Percentiles rank a stretch among this genome's conserved stretches.
Evolutionary conservation across 1,284 basidiomycete genomes (phyloP).

Genomic region (Pyrrhoderma noxium): DNA sequence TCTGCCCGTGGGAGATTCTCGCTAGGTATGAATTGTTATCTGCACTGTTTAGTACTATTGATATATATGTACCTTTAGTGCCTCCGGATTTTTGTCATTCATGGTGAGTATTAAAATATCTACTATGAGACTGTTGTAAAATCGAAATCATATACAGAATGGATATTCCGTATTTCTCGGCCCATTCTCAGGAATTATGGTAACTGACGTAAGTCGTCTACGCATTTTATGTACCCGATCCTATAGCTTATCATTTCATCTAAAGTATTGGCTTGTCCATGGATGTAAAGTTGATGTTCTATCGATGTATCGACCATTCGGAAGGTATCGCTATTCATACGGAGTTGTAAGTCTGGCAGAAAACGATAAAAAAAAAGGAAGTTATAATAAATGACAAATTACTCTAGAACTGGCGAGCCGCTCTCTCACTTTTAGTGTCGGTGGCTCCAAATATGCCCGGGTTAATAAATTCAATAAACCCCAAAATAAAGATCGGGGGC

Average conservation of each 20-base stretch:
- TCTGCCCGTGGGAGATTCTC: slow-evolving; percentile 55
- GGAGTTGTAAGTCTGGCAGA: slow-evolving; percentile 55
- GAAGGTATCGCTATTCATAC: slow-evolving; percentile 55
- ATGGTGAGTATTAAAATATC: slow-evolving; percentile 28
- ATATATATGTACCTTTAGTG: slow-evolving; percentile 23
- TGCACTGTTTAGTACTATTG: background rate
- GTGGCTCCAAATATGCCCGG: slow-evolving; percentile 64
- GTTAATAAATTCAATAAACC: slow-evolving; percentile 58
- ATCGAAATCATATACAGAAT: slow-evolving; percentile 27
- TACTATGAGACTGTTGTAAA: background rate
- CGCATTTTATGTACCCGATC: no score
- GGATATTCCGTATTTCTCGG: slow-evolving; percentile 70
- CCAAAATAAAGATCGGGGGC: slow-evolving; percentile 46
- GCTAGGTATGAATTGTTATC: slow-evolving; percentile 24
- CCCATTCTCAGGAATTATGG: slow-evolving; percentile 67
- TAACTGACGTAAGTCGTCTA: slow-evolving; percentile 47
- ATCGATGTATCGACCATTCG: slow-evolving; percentile 62
- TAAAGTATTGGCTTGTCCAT: slow-evolving; percentile 61
- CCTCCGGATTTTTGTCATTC: slow-evolving; percentile 43
- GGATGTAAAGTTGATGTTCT: slow-evolving; percentile 57
- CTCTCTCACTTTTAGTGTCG: slow-evolving; percentile 52
- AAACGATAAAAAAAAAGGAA: background rate
- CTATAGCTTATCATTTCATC: background rate
- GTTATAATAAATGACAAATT: background rate
- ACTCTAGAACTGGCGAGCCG: slow-evolving; percentile 65